Base-by-base conservation (phyloP, 495 filamentous ascomycete species). In the Podospora tetraspora region DNA sequence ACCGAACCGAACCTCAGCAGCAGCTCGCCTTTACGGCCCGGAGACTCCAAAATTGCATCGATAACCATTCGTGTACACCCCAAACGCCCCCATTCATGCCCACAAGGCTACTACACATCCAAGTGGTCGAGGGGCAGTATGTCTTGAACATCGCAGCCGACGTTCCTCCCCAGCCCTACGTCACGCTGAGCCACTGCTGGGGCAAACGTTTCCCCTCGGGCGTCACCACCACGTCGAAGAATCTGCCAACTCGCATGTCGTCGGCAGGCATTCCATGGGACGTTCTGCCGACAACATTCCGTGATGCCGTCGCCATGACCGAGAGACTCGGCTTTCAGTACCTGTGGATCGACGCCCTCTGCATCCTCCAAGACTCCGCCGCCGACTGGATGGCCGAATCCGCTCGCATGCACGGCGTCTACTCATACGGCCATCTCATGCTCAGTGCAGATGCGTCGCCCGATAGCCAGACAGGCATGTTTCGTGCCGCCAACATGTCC, bases 261-360 rank as follows among this genome's bases (percentile, higher is more conserved):
- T 52, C 62, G 12, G 12, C 21, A 8, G 59, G 59, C 29, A 61
- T 64, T 27, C 11, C 62, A 5, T 59, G 64, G 56, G 9, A 10
- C 0, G 9, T 13, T 8, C 58, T 73, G 3, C 66, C 69, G 1
- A 32, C 56, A 13, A 71, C 69, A 3, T 64, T 71, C 59, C 32
- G 52, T 3, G 71, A 73, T 52, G 69, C 71, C 19, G 57, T 70
- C 23, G 57, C 57, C 5, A 32, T 69, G 16, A 68, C 71, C 30
- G 24, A 58, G n/a, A 19, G 52, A 10, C 70, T 79, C 19, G 70
- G 72, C 23, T 29, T 73, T 13, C 61, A 30, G 12, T 76, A 74
- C 62, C 37, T 79, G 3, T 79, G 76, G 76, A 71, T 78, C 24
- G 76, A 79, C 67, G 63, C 72, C 22, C 62, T 79, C 22, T 77